Conservation (phyloP, 1,284 basidiomycete genomes). For the Pseudomicrostroma phylloplanum region DNA sequence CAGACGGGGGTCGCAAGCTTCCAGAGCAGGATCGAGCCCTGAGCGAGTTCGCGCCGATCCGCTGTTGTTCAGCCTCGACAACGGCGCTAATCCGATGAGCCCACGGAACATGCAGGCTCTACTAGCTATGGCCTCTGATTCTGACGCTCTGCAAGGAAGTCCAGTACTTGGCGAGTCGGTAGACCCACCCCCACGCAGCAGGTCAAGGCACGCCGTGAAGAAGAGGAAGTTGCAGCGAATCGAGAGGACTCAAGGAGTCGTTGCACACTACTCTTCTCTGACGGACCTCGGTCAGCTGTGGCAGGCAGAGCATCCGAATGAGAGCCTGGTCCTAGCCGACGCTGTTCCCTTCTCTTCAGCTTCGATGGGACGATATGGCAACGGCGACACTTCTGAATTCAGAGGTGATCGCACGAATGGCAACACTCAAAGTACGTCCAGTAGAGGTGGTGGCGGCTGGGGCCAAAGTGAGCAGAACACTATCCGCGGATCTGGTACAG, state of each 20-base stretch:
- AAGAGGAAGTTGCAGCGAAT: constrained; percentile 5
- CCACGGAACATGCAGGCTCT: too few relatives aligned
- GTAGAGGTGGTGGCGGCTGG: constrained; percentile 11
- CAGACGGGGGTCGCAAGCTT: too few relatives aligned
- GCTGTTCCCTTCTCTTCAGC: constrained; percentile 1
- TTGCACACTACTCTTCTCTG: constrained; percentile 18
- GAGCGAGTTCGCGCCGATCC: too few relatives aligned
- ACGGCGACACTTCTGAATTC: neutral
- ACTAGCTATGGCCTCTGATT: too few relatives aligned
- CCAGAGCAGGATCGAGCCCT: too few relatives aligned
- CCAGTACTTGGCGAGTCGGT: too few relatives aligned
- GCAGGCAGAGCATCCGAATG: constrained; percentile 6
- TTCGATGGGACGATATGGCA: constrained; percentile 30
- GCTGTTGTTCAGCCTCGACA: too few relatives aligned
- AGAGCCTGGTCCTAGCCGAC: constrained; percentile 2
- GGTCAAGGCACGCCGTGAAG: neutral
- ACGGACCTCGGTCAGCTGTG: constrained; percentile 16
- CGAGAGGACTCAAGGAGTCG: neutral
- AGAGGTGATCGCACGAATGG: neutral
- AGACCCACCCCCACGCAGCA: too few relatives aligned
- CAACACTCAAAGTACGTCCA: too few relatives aligned
- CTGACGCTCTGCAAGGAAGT: too few relatives aligned
- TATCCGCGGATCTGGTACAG: constrained; percentile 32
- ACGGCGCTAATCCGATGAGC: too few relatives aligned
- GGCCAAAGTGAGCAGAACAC: constrained; percentile 12